Evolutionary conservation across 225 moss, liverwort and hornwort species (phyloP).

Genomic region (Physcomitrium patens): DNA sequence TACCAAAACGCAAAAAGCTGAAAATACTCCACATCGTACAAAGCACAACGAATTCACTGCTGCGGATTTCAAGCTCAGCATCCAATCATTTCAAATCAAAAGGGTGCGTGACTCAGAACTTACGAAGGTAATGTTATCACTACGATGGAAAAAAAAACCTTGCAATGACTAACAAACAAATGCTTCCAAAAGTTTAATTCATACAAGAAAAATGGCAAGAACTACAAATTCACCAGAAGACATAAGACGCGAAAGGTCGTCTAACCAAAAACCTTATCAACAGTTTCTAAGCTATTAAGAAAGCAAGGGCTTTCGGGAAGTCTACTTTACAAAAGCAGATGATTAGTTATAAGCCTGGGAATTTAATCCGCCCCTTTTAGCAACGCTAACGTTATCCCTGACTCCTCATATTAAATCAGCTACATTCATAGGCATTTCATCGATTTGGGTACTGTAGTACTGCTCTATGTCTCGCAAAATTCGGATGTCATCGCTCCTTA

Average conservation of each 20-base stretch:
- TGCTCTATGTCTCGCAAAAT: slow-evolving; percentile 98
- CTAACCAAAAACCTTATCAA: slow-evolving; percentile 24
- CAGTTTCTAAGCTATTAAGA: slow-evolving; percentile 7
- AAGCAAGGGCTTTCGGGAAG: slow-evolving; percentile 28
- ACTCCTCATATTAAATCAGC: slow-evolving; percentile 74
- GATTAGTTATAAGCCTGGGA: slow-evolving; percentile 21
- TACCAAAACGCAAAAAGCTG: no score
- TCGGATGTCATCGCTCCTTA: slow-evolving; percentile 88
- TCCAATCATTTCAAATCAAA: no score
- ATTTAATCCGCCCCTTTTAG: slow-evolving; percentile 21
- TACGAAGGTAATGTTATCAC: no score
- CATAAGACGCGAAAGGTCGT: slow-evolving; percentile 14
- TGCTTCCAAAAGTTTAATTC: slow-evolving; percentile 22
- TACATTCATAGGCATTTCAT: slow-evolving; percentile 99
- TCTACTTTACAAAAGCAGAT: slow-evolving; percentile 28
- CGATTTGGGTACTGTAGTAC: slow-evolving; percentile 96
- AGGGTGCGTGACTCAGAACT: no score
- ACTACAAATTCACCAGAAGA: slow-evolving; percentile 7
- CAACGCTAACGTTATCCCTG: slow-evolving; percentile 4
- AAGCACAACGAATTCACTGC: no score
- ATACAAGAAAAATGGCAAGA: slow-evolving; percentile 31
- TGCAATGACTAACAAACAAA: slow-evolving; percentile 30
- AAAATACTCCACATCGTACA: no score
- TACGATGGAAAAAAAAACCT: not conserved
- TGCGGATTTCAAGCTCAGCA: no score